phyloP scores from a whole-genome alignment of 176 grass and related monocot genomes.

The Avena insularis region DNA sequence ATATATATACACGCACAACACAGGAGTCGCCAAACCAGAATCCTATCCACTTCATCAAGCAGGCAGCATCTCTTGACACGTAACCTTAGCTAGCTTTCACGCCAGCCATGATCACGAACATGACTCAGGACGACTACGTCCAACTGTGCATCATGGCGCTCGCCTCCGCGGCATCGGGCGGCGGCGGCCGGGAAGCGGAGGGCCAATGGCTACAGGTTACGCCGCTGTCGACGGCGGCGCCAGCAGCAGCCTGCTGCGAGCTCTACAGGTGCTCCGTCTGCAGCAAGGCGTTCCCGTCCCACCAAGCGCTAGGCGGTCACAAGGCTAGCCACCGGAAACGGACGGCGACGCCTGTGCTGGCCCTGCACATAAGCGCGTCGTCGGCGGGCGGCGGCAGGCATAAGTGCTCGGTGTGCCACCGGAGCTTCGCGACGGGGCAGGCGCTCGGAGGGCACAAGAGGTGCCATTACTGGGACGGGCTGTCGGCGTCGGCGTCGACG shows the following conservation, averaged over 20 bases:
- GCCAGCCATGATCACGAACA: slow-evolving; percentile 3
- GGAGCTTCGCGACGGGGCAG: slow-evolving; percentile 70
- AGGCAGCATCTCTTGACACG: not conserved
- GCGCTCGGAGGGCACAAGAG: slow-evolving; percentile 92
- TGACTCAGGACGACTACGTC: slow-evolving; percentile 67
- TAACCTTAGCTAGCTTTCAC: not conserved
- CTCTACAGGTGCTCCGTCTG: slow-evolving; percentile 76
- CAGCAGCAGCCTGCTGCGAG: slow-evolving; percentile 6
- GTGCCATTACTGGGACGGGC: slow-evolving; percentile 81
- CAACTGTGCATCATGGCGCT: slow-evolving; percentile 61
- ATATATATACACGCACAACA: not conserved
- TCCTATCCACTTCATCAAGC: not conserved
- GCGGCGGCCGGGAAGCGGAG: not conserved
- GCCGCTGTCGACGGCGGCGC: not conserved
- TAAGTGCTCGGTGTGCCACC: slow-evolving; percentile 67
- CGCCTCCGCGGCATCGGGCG: slow-evolving; percentile 18
- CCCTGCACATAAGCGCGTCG: not conserved
- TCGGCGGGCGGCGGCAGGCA: slow-evolving; percentile 30
- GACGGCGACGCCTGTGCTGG: not conserved
- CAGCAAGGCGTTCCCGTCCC: slow-evolving; percentile 69
- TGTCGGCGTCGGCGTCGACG: slow-evolving; percentile 41
- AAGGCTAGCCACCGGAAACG: slow-evolving; percentile 81
- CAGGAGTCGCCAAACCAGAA: slow-evolving; percentile 5
- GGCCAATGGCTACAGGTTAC: not conserved
- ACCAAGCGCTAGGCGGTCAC: slow-evolving; percentile 87